These are phyloP conservation scores for Trichophyton simii DNA, from an alignment of 2,329 filamentous ascomycete species.

Conservation along the genomic window DNA sequence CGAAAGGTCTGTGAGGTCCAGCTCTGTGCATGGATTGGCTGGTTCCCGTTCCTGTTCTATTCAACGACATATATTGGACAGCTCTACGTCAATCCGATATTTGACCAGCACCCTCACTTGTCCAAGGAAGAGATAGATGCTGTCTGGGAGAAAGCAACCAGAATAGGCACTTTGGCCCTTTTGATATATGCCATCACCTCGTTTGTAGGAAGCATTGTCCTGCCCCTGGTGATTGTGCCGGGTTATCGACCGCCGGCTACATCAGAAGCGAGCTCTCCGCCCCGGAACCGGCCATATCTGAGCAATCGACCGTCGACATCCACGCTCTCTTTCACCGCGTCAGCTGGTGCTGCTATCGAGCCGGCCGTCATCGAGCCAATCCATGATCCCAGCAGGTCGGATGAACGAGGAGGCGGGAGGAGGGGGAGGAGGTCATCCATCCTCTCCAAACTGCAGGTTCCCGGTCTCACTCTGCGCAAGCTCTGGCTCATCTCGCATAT, in stretches of 20 bases:
- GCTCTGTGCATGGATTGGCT: slow-evolving; percentile 83
- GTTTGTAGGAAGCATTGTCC: slow-evolving; percentile 64
- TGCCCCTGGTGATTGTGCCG: slow-evolving; percentile 75
- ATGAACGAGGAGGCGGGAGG: slow-evolving; percentile 12
- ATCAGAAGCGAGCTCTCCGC: slow-evolving; percentile 9
- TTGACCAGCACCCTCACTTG: slow-evolving; percentile 66
- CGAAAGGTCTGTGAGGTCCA: slow-evolving; percentile 69
- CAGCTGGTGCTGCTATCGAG: slow-evolving; percentile 22
- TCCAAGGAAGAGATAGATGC: slow-evolving; percentile 60
- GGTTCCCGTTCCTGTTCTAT: slow-evolving; percentile 93
- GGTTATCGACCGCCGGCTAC: slow-evolving; percentile 44
- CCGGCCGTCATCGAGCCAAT: neutral
- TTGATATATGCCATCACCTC: slow-evolving; percentile 80
- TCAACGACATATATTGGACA: slow-evolving; percentile 88
- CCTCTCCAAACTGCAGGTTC: slow-evolving; percentile 58
- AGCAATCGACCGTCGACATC: slow-evolving; percentile 23
- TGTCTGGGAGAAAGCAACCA: slow-evolving; percentile 73
- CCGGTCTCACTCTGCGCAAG: slow-evolving; percentile 71
- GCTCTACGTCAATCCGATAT: slow-evolving; percentile 75
- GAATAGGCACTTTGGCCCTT: slow-evolving; percentile 77
- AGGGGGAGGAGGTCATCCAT: slow-evolving; percentile 20
- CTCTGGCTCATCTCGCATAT: slow-evolving; percentile 77
- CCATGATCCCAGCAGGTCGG: slow-evolving; percentile 9
- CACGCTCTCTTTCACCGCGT: slow-evolving; percentile 20
- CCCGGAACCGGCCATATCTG: slow-evolving; percentile 14